Base-by-base conservation (phyloP, 306 rosid genomes). In the Betula pendula region DNA sequence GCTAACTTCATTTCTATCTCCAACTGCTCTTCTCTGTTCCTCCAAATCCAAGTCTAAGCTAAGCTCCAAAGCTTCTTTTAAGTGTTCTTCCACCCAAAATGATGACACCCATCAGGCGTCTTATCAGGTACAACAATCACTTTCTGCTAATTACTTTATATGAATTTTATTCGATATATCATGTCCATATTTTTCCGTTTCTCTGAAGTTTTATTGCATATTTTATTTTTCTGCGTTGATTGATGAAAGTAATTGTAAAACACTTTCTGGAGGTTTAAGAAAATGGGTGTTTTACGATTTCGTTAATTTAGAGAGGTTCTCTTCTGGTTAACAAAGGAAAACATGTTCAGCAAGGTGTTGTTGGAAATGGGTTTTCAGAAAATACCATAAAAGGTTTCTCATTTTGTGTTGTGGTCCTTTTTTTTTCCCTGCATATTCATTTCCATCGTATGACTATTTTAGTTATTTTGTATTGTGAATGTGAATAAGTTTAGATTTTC, bases 71-170 rank as follows among this genome's bases (percentile, higher is more conserved):
- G 49, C 75, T 59, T 80, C 80, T 70, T 56, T 78, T 51, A 81
- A 81, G 84, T 79, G 84, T 75, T 89, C 74, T 80, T 87, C 83
- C 87, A 35, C 78, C 56, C 78, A 58, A 63, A 60, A 77, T 25
- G 87, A 89, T 56, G 42, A 72, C 77, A 43, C 84, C 35, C 84
- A 43, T 11, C 71, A 86, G 45, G 80, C 81, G 17, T 69, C 80
- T 83, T 71, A 82, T 72, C 86, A 72, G 90, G 97, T 84, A n/a
- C n/a, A n/a, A 47, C 17, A 53, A 31, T 12, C 19, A 33, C 43
- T n/a, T 33, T 8, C 22, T 38, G 44, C 47, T 35, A n/a, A 13
- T 33, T 38, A 10, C 15, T 65, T 65, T 15, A 25, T 13, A 31
- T 59, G 33, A 59, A 5, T 5, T 14, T 59, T 11, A 56, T 56